A percentile compares a stretch with the other conserved stretches of the same genome.
Conservation (phyloP, 148 eudicot species). For the Fagopyrum esculentum region DNA sequence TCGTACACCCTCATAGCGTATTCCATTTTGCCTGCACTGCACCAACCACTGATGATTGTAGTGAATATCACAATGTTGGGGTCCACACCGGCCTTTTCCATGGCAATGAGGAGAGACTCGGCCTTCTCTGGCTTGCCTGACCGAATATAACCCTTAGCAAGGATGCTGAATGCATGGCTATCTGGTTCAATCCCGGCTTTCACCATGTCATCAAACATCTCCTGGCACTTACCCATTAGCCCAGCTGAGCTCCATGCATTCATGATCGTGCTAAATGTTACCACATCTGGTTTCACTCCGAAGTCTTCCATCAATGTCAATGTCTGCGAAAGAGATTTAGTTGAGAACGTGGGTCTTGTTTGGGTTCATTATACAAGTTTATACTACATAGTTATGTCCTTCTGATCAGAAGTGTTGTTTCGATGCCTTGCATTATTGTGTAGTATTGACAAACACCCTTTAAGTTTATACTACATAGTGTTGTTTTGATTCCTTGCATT, state of each 20-base stretch:
- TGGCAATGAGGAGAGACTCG: constrained; percentile 45
- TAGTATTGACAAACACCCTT: too few relatives aligned
- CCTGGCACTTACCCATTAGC: constrained; percentile 59
- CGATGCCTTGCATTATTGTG: too few relatives aligned
- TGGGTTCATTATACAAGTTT: too few relatives aligned
- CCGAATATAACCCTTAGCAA: constrained; percentile 70
- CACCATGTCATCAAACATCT: constrained; percentile 69
- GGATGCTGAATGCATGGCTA: constrained; percentile 61
- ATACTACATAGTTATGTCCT: too few relatives aligned
- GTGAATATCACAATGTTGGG: constrained; percentile 78
- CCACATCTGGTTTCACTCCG: constrained; percentile 70
- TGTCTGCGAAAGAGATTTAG: constrained; percentile 29
- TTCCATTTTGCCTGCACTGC: constrained; percentile 57
- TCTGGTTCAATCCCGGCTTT: constrained; percentile 65
- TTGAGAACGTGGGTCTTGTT: background rate
- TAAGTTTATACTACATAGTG: too few relatives aligned
- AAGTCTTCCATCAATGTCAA: constrained; percentile 63
- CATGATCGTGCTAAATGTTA: constrained; percentile 81
- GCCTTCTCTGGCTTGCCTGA: constrained; percentile 63
- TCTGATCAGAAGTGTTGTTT: too few relatives aligned
- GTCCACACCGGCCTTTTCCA: constrained; percentile 33
- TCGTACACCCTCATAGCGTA: constrained; percentile 47
- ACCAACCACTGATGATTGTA: constrained; percentile 72
- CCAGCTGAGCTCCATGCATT: constrained; percentile 78
- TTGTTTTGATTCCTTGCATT: too few relatives aligned